These are phyloP conservation scores for Alternaria sp. DNA, from an alignment of 2,329 filamentous ascomycete genomes.

Conservation along the genomic window DNA sequence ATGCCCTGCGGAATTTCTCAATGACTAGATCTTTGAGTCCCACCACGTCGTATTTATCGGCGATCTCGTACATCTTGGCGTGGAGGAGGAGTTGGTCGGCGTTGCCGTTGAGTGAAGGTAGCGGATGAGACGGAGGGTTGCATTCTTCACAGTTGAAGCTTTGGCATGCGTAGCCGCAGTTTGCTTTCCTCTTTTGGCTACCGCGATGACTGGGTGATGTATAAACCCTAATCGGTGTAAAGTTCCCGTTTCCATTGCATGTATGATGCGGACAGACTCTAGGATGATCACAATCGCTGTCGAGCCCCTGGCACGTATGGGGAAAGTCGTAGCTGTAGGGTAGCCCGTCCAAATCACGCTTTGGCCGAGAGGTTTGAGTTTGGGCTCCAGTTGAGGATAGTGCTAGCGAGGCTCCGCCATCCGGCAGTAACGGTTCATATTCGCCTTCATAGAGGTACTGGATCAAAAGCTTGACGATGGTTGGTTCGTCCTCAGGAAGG, in stretches of 20 bases:
- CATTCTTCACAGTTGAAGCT: background rate
- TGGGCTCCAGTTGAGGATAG: too few relatives aligned
- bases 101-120: background rate
- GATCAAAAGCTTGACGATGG: background rate
- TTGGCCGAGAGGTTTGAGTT: too few relatives aligned
- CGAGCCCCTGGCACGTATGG: too few relatives aligned
- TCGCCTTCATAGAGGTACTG: slow-evolving; percentile 2
- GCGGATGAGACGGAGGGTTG: background rate
- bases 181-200: too few relatives aligned
- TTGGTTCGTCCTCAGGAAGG: background rate
- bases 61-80: slow-evolving; percentile 3
- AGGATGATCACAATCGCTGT: too few relatives aligned
- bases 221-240: too few relatives aligned
- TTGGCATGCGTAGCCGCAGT: too few relatives aligned
- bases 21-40: background rate
- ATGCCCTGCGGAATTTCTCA: background rate
- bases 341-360: too few relatives aligned
- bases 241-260: too few relatives aligned
- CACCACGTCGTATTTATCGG: background rate
- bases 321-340: background rate
- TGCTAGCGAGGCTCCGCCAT: too few relatives aligned
- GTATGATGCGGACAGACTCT: too few relatives aligned
- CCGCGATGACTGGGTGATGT: too few relatives aligned
- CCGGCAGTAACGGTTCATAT: background rate
- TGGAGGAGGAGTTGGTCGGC: background rate